Evolutionary conservation across 2,329 filamentous ascomycete species (phyloP), one percentile per base, ranked within the genome.

Genomic region (Aspergillus sp.): DNA sequence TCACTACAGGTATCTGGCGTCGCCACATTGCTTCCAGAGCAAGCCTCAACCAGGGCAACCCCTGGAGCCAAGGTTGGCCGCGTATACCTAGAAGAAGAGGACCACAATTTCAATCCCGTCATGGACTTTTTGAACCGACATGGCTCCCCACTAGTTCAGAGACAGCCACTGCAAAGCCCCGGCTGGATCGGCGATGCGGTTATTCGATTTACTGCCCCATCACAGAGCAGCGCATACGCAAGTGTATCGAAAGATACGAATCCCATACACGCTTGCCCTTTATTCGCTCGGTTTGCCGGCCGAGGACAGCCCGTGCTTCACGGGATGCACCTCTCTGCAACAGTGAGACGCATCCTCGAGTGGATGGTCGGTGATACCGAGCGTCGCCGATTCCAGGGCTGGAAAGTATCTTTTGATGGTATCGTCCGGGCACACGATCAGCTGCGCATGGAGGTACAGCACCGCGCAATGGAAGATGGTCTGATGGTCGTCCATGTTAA

Each of bases 191-290:
- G 43, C 6, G 27, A 49, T 5, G 12, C 40, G 3, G 45, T 35
- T 19, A 27, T 47, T 5, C 17, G 17, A 6, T 21, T 57, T 15
- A 17, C 12, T 8, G 54, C 54, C 1, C 56, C 56, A 5, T 19
- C 19, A 1, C 19, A 33, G 12, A 98, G 97, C 77, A 93, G 96
- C 81, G 93, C 90, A 23, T 98, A 98, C 70, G 93, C 93, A 58
- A 89, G 90, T 65, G 93, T 97, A n/a, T 97, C 93, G 52, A 92
- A 93, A 48, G 93, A 98, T 74, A 97, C 90, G 84, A 98, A 98
- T 77, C 93, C 93, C 17, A 97, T 98, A 62, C 93, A 98, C 81
- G 92, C 97, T 47, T 96, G 93, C n/a, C 89, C 93, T 51, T 90
- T 96, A 46, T 97, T 97, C 77, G 89, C 93, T n/a, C 90, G 85